phyloP scores from a whole-genome alignment of 768 basidiomycete genomes.

The Leccinum longicurvipes region DNA sequence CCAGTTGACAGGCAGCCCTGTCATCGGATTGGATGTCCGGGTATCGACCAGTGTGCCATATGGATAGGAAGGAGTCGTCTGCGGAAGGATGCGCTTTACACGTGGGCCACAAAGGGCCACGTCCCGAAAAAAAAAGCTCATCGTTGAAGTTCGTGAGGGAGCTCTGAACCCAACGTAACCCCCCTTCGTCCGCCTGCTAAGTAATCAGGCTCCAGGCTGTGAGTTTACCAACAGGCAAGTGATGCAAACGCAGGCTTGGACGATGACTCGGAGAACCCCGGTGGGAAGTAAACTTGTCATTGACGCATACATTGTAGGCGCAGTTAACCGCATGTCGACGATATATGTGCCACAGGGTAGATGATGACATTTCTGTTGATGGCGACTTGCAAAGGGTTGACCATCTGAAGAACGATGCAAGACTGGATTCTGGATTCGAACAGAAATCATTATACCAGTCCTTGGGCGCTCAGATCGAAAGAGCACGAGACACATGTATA shows the following conservation, averaged over 20 bases:
- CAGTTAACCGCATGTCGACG: not conserved
- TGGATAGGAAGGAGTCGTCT: too few relatives aligned
- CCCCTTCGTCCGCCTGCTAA: too few relatives aligned
- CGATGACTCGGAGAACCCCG: not conserved
- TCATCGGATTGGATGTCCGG: too few relatives aligned
- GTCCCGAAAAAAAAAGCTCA: too few relatives aligned
- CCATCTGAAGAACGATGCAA: not conserved
- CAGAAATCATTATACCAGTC: not conserved
- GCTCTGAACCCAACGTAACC: too few relatives aligned
- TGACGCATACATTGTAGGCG: not conserved
- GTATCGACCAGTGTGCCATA: too few relatives aligned
- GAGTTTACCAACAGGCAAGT: not conserved
- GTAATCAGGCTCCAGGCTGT: too few relatives aligned
- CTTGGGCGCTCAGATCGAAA: not conserved
- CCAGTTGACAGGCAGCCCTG: too few relatives aligned
- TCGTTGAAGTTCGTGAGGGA: too few relatives aligned
- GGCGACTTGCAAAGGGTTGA: not conserved
- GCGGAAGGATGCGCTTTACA: too few relatives aligned
- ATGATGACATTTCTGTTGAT: not conserved
- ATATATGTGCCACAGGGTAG: not conserved
- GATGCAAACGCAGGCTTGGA: not conserved
- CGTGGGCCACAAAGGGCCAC: too few relatives aligned
- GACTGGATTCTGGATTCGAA: not conserved
- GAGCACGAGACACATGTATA: too few relatives aligned
- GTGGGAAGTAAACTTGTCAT: not conserved